phyloP scores from a whole-genome alignment of 371 early-diverging fungal genomes.

The Smittium culicis region DNA sequence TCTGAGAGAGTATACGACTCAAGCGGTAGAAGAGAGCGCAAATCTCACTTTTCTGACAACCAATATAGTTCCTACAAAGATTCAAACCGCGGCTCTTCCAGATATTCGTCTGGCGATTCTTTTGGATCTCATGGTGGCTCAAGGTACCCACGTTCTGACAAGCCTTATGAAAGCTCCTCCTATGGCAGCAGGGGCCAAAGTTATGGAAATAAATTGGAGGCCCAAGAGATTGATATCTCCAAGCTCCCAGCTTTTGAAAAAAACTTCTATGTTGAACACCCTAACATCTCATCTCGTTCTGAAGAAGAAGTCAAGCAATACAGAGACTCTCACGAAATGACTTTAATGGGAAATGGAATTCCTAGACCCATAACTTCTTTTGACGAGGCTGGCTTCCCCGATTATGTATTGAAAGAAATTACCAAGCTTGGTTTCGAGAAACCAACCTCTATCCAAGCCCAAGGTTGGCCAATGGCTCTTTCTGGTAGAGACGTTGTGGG shows the following conservation, averaged over 20 bases:
- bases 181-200: neutral
- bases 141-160: no score
- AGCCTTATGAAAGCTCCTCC: neutral
- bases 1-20: neutral
- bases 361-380: slow-evolving; percentile 73
- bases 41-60: no score
- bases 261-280: slow-evolving; percentile 80
- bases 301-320: slow-evolving; percentile 46
- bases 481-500: slow-evolving; percentile 96
- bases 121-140: neutral
- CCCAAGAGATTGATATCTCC: slow-evolving; percentile 43
- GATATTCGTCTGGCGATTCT: neutral
- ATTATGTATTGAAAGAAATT: slow-evolving; percentile 75
- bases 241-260: slow-evolving; percentile 73
- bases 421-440: slow-evolving; percentile 63
- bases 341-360: slow-evolving; percentile 47
- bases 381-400: slow-evolving; percentile 69
- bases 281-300: slow-evolving; percentile 42
- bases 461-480: slow-evolving; percentile 99
- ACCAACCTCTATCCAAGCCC: slow-evolving; percentile 97
- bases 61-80: neutral
- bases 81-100: neutral
- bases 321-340: slow-evolving; percentile 54
- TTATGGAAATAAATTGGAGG: neutral
- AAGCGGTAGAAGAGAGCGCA: neutral